phyloP scores from a whole-genome alignment of 208 protist genomes.

The Crithidia thermophila region DNA sequence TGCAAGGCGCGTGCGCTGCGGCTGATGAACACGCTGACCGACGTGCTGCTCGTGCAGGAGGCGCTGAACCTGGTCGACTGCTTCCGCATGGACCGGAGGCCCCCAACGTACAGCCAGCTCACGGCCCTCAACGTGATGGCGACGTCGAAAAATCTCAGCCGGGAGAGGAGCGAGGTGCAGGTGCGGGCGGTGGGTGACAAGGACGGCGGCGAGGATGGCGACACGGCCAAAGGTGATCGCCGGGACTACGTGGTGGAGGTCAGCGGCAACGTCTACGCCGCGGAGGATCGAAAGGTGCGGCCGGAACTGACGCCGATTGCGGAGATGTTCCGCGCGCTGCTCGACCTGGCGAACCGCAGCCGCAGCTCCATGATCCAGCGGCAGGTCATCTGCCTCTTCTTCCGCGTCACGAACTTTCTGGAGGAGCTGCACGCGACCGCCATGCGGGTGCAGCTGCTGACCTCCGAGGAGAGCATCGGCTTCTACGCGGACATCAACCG shows the following conservation, averaged over 20 bases:
- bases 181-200: neutral
- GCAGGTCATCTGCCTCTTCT: slow-evolving; percentile 38
- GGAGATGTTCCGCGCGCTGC: slow-evolving; percentile 35
- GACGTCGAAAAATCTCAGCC: neutral
- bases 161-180: slow-evolving; percentile 3
- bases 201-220: slow-evolving; percentile 1
- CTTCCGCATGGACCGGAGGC: slow-evolving; percentile 22
- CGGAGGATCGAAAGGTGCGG: neutral
- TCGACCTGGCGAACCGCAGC: slow-evolving; percentile 32
- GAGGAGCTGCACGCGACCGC: slow-evolving; percentile 36
- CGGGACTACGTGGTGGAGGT: neutral
- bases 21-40: slow-evolving; percentile 38
- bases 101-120: slow-evolving; percentile 27
- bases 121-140: slow-evolving; percentile 18
- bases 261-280: neutral
- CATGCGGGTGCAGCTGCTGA: slow-evolving; percentile 51
- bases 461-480: slow-evolving; percentile 36
- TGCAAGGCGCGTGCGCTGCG: slow-evolving; percentile 40
- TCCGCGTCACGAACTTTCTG: slow-evolving; percentile 41
- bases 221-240: neutral
- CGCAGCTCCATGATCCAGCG: slow-evolving; percentile 40
- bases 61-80: slow-evolving; percentile 38
- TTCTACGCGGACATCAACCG: slow-evolving; percentile 42
- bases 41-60: slow-evolving; percentile 34
- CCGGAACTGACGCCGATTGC: slow-evolving; percentile 24